phyloP scores from a whole-genome alignment of 1,139 yeast species.

The Candida glucosophila region DNA sequence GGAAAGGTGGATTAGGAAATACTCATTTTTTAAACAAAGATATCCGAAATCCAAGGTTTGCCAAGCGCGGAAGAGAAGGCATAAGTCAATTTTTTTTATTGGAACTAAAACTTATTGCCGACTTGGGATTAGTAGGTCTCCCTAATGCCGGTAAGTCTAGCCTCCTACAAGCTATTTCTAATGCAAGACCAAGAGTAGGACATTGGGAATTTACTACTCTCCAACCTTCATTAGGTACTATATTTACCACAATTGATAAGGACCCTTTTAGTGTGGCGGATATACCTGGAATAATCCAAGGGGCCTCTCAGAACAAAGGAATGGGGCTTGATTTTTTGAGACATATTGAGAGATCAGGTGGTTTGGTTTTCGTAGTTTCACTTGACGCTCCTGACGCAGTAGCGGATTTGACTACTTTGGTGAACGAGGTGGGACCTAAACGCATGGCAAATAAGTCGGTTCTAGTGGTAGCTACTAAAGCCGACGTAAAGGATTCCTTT shows the following conservation, averaged over 20 bases:
- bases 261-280: constrained; percentile 90
- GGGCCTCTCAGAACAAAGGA: constrained; percentile 79
- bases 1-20: constrained; percentile 91
- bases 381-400: constrained; percentile 59
- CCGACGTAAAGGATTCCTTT: constrained; percentile 56
- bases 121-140: constrained; percentile 84
- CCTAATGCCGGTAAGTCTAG: constrained; percentile 98
- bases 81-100: constrained; percentile 60
- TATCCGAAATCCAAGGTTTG: constrained; percentile 82
- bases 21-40: constrained; percentile 85
- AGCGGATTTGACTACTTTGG: constrained; percentile 49
- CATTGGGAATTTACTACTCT: constrained; percentile 97
- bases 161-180: constrained; percentile 75
- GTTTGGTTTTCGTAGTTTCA: constrained; percentile 79
- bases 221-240: constrained; percentile 88
- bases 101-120: constrained; percentile 84
- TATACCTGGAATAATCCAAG: constrained; percentile 90
- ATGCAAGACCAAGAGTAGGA: constrained; percentile 86
- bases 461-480: constrained; percentile 83
- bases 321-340: constrained; percentile 90
- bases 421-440: constrained; percentile 61
- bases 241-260: constrained; percentile 54
- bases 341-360: constrained; percentile 87
- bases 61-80: constrained; percentile 71
- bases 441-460: constrained; percentile 54